Evolutionary conservation across 805 yeast genomes (phyloP).

Genomic region (Scheffersomyces lignosus): DNA sequence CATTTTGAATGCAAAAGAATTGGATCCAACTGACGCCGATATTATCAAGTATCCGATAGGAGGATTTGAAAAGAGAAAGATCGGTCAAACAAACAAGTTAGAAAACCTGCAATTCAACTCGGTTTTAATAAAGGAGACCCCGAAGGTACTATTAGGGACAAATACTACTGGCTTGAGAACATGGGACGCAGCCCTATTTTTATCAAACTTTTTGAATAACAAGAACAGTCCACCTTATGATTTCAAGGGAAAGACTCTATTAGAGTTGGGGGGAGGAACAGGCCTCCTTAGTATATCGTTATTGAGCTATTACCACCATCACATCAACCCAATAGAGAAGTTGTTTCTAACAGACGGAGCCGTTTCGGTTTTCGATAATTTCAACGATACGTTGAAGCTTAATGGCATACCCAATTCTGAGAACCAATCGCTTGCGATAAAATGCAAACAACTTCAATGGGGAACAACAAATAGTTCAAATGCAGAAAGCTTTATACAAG

Average conservation of each 20-base stretch:
- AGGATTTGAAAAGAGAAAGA: conserved; percentile 18
- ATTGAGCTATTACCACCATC: conserved; percentile 20
- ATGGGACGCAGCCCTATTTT: conserved; percentile 86
- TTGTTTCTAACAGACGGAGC: conserved; percentile 71
- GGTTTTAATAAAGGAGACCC: conserved; percentile 52
- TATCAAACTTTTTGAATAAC: conserved; percentile 50
- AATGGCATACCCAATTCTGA: conserved; percentile 39
- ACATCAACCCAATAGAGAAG: conserved; percentile 13
- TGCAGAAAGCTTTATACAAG: conserved; percentile 38
- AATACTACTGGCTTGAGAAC: conserved; percentile 90
- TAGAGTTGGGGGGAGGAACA: conserved; percentile 90
- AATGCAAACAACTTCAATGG: conserved; percentile 48
- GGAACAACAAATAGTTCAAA: conserved; percentile 46
- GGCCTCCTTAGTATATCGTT: conserved; percentile 68
- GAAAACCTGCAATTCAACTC: too few species aligned
- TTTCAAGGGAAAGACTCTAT: conserved; percentile 31
- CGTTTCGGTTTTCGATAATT: conserved; percentile 48
- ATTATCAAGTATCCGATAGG: conserved; percentile 32
- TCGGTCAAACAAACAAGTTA: conserved; percentile 25
- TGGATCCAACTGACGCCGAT: conserved; percentile 40
- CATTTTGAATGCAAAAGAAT: conserved; percentile 31
- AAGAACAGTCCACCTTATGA: conserved; percentile 3
- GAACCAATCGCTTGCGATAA: too few species aligned
- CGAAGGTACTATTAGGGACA: conserved; percentile 62
- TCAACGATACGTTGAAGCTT: conserved; percentile 43